phyloP scores from a whole-genome alignment of 1,284 basidiomycete genomes.

The Xerocomus minutiporus region DNA sequence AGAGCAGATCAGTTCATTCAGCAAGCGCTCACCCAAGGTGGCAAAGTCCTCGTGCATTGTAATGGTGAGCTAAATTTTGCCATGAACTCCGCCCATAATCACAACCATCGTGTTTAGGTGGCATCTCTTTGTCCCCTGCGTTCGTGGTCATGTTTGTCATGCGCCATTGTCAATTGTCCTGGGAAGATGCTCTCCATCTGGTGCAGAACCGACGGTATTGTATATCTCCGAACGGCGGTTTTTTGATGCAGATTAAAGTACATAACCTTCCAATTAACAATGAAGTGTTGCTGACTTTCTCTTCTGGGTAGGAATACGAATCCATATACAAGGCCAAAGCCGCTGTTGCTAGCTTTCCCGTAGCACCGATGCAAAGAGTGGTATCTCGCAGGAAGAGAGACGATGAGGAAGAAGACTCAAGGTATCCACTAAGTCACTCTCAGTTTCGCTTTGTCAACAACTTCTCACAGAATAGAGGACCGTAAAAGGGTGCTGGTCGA shows the following conservation, averaged over 20 bases:
- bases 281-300: slow-evolving; percentile 1
- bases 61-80: slow-evolving; percentile 56
- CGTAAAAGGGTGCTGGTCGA: slow-evolving; percentile 47
- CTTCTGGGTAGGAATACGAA: slow-evolving; percentile 69
- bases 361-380: slow-evolving; percentile 37
- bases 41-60: slow-evolving; percentile 85
- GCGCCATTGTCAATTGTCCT: slow-evolving; percentile 74
- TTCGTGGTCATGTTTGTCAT: slow-evolving; percentile 93
- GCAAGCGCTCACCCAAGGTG: slow-evolving; percentile 58
- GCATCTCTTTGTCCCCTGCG: slow-evolving; percentile 81
- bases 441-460: not conserved
- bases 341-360: slow-evolving; percentile 58
- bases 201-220: slow-evolving; percentile 90
- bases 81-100: not conserved
- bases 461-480: slow-evolving; percentile 42
- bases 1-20: slow-evolving; percentile 82
- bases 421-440: slow-evolving; percentile 31
- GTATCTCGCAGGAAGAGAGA: slow-evolving; percentile 62
- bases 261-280: slow-evolving; percentile 14
- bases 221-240: slow-evolving; percentile 84
- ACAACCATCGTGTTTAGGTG: slow-evolving; percentile 47
- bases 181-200: slow-evolving; percentile 79
- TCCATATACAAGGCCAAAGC: slow-evolving; percentile 77
- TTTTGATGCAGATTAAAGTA: slow-evolving; percentile 84
- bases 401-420: slow-evolving; percentile 60